A percentile compares a stretch with the other conserved stretches of the same genome.
These are phyloP conservation scores for Helianthus tuberosus DNA, from an alignment of 129 eudicot genomes.

Conservation along the genomic window DNA sequence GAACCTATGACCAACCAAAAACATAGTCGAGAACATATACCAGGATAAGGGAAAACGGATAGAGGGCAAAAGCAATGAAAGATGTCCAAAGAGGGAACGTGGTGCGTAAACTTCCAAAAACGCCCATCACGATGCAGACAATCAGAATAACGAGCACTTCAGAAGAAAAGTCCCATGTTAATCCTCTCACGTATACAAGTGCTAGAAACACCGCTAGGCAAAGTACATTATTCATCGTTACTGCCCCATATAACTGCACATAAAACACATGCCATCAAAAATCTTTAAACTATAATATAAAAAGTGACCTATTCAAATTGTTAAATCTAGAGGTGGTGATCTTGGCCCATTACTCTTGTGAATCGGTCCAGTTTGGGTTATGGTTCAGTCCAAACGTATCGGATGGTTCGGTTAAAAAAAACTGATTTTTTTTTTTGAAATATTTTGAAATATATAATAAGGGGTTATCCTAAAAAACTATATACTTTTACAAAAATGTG, in stretches of 20 bases:
- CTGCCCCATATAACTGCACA: slow-evolving; percentile 86
- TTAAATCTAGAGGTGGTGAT: neutral
- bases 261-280: neutral
- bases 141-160: slow-evolving; percentile 80
- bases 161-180: slow-evolving; percentile 90
- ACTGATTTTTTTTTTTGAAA: no score
- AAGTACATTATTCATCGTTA: slow-evolving; percentile 78
- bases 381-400: no score
- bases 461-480: no score
- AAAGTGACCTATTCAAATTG: neutral
- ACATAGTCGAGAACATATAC: slow-evolving; percentile 87
- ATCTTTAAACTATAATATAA: neutral
- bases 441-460: no score
- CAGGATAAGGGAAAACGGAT: slow-evolving; percentile 72
- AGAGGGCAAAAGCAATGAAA: slow-evolving; percentile 68
- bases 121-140: slow-evolving; percentile 88
- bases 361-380: no score
- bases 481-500: no score
- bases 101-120: slow-evolving; percentile 73
- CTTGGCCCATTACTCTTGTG: neutral
- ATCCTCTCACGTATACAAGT: slow-evolving; percentile 70
- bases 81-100: slow-evolving; percentile 94
- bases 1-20: slow-evolving; percentile 82
- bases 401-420: no score
- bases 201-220: slow-evolving; percentile 86